Conservation (phyloP, 352 stramenopile species). For the Phytophthora vignae region DNA sequence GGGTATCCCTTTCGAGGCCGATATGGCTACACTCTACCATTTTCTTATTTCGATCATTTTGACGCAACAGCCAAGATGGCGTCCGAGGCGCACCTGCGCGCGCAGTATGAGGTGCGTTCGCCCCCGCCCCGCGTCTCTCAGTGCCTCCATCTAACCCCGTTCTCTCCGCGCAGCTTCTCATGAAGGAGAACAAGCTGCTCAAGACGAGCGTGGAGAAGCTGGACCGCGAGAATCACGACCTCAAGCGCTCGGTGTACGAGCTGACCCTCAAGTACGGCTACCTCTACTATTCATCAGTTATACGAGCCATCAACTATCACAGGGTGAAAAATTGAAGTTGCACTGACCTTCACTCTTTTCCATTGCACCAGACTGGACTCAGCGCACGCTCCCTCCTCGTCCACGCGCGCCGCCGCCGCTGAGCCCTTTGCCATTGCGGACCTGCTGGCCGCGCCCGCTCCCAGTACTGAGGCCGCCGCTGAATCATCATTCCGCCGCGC, state of each 20-base stretch:
- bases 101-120: conserved; percentile 79
- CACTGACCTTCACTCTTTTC: conserved; percentile 34
- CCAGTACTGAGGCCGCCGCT: conserved; percentile 41
- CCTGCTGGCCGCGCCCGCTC: conserved; percentile 56
- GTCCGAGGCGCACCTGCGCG: conserved; percentile 81
- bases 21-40: conserved; percentile 23
- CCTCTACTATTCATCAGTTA: conserved; percentile 8
- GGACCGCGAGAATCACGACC: conserved; percentile 89
- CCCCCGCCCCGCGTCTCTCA: not conserved
- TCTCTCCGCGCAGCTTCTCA: conserved; percentile 47
- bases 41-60: conserved; percentile 1
- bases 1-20: not conserved
- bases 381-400: conserved; percentile 44
- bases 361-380: conserved; percentile 66
- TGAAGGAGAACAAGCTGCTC: conserved; percentile 90
- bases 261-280: conserved; percentile 81
- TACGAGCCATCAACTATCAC: conserved; percentile 3
- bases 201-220: conserved; percentile 85
- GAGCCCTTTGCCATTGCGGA: conserved; percentile 81
- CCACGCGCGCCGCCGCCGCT: conserved; percentile 32
- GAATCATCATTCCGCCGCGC: conserved; percentile 50
- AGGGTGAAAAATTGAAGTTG: conserved; percentile 23
- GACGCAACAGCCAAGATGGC: conserved; percentile 53
- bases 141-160: not conserved
- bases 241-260: conserved; percentile 92